Evolutionary conservation across 345 rosid species (phyloP).

Genomic region (Camelina sativa): DNA sequence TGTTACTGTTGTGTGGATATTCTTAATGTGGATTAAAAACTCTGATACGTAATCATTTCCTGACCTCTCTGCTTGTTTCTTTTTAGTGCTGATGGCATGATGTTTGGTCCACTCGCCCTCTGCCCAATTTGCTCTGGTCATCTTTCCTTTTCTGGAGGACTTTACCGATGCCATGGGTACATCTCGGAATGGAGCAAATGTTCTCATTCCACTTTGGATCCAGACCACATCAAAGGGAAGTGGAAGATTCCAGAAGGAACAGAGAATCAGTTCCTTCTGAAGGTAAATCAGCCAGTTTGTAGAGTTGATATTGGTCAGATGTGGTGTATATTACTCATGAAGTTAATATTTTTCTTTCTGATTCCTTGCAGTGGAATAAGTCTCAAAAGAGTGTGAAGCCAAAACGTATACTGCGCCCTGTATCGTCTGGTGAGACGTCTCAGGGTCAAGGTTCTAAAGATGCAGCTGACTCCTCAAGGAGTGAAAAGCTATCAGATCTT

Average conservation of each 20-base stretch:
- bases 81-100: slow-evolving; percentile 92
- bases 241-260: slow-evolving; percentile 87
- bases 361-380: slow-evolving; percentile 80
- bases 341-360: slow-evolving; percentile 21
- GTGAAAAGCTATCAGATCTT: slow-evolving; percentile 73
- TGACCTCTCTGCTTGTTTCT: slow-evolving; percentile 30
- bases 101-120: slow-evolving; percentile 79
- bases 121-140: slow-evolving; percentile 79
- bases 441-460: slow-evolving; percentile 53
- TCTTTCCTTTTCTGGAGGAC: slow-evolving; percentile 78
- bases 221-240: slow-evolving; percentile 70
- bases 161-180: slow-evolving; percentile 74
- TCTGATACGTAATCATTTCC: slow-evolving; percentile 6
- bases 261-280: slow-evolving; percentile 63
- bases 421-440: slow-evolving; percentile 47
- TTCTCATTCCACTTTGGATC: slow-evolving; percentile 72
- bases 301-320: slow-evolving; percentile 19
- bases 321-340: slow-evolving; percentile 14
- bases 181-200: slow-evolving; percentile 95
- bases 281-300: slow-evolving; percentile 51
- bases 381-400: slow-evolving; percentile 77
- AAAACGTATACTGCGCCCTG: slow-evolving; percentile 59
- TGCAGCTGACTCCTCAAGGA: slow-evolving; percentile 53
- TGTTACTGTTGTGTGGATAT: slow-evolving; percentile 14
- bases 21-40: slow-evolving; percentile 7